Percentiles rank a stretch among this genome's conserved stretches.
Conservation (phyloP, 345 rosid genomes). For the Acer saccharum region DNA sequence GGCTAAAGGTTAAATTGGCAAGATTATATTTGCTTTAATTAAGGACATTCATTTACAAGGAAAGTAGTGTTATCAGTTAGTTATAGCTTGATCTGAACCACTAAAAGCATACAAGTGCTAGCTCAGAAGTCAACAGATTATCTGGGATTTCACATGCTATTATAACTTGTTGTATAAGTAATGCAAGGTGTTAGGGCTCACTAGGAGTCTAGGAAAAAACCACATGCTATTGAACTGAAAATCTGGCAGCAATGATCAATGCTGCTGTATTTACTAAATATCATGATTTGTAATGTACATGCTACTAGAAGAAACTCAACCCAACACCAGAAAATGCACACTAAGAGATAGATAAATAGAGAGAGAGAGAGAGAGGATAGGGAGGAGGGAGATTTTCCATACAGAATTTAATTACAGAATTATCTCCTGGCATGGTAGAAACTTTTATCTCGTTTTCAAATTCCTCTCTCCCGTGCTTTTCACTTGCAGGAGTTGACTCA, state of each 20-base stretch:
- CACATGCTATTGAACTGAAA: not conserved
- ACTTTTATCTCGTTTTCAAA: not conserved
- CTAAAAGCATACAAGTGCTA: not conserved
- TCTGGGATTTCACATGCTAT: not conserved
- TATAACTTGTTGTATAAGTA: not conserved
- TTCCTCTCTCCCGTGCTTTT: constrained; percentile 9
- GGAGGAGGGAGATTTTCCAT: not conserved
- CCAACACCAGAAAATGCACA: not conserved
- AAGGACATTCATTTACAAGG: not conserved
- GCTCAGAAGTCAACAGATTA: not conserved
- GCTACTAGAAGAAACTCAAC: constrained; percentile 3
- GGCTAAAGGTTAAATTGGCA: not conserved
- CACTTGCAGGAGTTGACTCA: constrained; percentile 8
- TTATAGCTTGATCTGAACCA: too few relatives aligned
- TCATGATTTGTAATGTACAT: constrained; percentile 13
- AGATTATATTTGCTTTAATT: too few relatives aligned
- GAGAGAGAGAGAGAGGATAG: not conserved
- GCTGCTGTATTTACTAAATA: not conserved
- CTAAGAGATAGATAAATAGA: too few relatives aligned
- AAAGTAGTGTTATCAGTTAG: too few relatives aligned
- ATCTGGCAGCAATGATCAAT: not conserved
- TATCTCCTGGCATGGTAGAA: not conserved
- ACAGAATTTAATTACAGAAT: not conserved
- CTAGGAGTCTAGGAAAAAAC: not conserved
- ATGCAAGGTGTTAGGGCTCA: not conserved